phyloP scores from a whole-genome alignment of 352 stramenopile species.

The Phytophthora boehmeriae region DNA sequence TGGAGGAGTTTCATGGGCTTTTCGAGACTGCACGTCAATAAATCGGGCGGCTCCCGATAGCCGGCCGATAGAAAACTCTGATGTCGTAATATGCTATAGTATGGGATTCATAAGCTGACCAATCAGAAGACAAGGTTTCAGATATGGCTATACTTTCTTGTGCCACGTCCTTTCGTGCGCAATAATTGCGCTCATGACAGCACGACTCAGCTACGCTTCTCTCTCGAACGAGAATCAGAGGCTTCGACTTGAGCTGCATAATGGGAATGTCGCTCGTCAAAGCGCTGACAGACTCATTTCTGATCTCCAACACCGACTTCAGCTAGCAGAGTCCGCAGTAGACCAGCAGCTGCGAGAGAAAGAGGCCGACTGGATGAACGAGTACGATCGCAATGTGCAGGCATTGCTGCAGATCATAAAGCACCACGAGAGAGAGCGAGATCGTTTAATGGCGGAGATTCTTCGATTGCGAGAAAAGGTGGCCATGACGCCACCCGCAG shows the following conservation, averaged over 20 bases:
- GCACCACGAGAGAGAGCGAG: constrained; percentile 42
- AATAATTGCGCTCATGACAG: neutral
- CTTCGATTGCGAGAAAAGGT: constrained; percentile 13
- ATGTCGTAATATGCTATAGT: too few relatives aligned
- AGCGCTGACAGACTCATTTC: constrained; percentile 15
- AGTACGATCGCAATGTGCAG: constrained; percentile 52
- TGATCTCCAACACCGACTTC: constrained; percentile 22
- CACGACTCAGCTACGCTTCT: constrained; percentile 1
- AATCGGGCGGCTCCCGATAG: constrained; percentile 1
- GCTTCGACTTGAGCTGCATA: constrained; percentile 40
- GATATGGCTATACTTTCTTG: constrained; percentile 11
- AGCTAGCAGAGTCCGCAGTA: constrained; percentile 26
- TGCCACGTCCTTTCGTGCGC: constrained; percentile 20
- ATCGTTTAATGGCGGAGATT: constrained; percentile 21
- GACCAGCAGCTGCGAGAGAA: constrained; percentile 22
- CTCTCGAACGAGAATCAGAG: constrained; percentile 48
- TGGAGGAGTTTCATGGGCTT: constrained; percentile 40
- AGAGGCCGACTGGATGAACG: constrained; percentile 44
- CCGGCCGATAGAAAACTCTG: neutral
- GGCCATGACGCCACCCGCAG: neutral
- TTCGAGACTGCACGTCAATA: neutral
- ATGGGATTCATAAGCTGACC: too few relatives aligned
- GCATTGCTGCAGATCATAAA: constrained; percentile 52
- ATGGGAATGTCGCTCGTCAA: constrained; percentile 19
- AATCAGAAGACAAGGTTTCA: too few relatives aligned